Evolutionary conservation across 2,329 filamentous ascomycete species (phyloP), one percentile per base, ranked within the genome.

Genomic region (Aspergillus viridinutans): DNA sequence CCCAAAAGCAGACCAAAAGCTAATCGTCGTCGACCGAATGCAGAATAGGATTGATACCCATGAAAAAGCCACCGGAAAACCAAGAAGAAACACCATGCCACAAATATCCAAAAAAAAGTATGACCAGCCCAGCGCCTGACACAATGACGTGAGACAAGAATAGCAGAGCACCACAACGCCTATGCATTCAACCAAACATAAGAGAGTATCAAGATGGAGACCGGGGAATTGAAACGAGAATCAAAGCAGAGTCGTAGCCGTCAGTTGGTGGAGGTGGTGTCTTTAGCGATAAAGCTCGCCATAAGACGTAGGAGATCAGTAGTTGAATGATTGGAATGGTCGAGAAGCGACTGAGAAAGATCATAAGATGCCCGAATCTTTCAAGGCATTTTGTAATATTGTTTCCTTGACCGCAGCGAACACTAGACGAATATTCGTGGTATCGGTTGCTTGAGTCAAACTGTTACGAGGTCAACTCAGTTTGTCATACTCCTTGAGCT

Each of bases 351-450:
- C 26, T 20, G 20, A 40, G 28, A 17, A 49, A 25, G 43, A 51
- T 60, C 61, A 92, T 67, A 99, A 85, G 74, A 99, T 97, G 65
- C 94, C 94, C 23, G 94, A 97, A 75, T 99, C 94, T 78, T 96
- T 97, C 66, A 99, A 84, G 50, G 94, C 94, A 74, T 99, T 99
- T 76, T 97, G 96, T 65, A 99, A 80, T 69, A 99, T 99, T 35
- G 94, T 99, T 78, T 99, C 94, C 75, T 99, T 99, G 59, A 99
- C 94, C 8, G 94, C 94, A 35, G 93, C 94, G 76, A 99, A 99
- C 50, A 99, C 94, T 40, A 99, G 84, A 63, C 94, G 90, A 69
- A 99, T 97, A 71, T 99, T 99, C 53, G 92, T 97, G 3, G 94
- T 99, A 74, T 99, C 94, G 62, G 94, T 99, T 49, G 94, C 94